These are phyloP conservation scores for Ophiostoma fasciatum DNA, from an alignment of 2,329 filamentous ascomycete genomes.

Conservation along the genomic window DNA sequence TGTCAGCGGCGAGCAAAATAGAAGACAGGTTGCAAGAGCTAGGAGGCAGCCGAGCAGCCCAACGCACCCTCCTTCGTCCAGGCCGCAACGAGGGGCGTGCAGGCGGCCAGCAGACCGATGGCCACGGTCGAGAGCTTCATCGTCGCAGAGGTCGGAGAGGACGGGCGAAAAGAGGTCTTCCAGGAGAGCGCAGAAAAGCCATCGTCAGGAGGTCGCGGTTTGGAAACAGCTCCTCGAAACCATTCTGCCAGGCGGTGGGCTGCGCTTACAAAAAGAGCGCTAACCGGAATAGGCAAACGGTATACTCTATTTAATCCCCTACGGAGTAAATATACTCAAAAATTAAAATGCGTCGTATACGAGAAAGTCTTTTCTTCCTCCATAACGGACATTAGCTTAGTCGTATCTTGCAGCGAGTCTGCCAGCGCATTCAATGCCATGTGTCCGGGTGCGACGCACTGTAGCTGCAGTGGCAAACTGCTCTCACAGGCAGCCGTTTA, in stretches of 20 bases:
- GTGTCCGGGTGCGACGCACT: no score
- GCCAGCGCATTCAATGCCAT: no score
- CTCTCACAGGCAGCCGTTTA: no score
- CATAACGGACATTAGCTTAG: neutral
- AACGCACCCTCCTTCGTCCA: slow-evolving; percentile 74
- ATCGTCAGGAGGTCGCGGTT: no score
- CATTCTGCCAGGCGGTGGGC: no score
- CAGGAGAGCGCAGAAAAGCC: neutral
- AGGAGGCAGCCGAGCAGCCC: neutral
- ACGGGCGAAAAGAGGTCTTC: neutral
- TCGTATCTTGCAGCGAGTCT: neutral
- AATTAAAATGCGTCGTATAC: slow-evolving; percentile 5
- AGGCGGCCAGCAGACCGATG: slow-evolving; percentile 52
- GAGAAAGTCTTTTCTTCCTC: slow-evolving; percentile 2
- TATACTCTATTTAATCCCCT: no score
- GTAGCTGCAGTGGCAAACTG: neutral
- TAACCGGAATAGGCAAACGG: neutral
- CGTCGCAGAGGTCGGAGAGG: no score
- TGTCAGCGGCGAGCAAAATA: neutral
- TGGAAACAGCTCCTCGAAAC: no score
- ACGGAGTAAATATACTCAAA: neutral
- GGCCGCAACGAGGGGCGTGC: slow-evolving; percentile 52
- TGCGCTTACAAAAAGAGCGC: no score
- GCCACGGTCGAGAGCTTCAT: slow-evolving; percentile 61
- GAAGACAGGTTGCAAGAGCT: slow-evolving; percentile 3